phyloP scores from a whole-genome alignment of 1,284 basidiomycete species.

The Ganoderma lucidum region DNA sequence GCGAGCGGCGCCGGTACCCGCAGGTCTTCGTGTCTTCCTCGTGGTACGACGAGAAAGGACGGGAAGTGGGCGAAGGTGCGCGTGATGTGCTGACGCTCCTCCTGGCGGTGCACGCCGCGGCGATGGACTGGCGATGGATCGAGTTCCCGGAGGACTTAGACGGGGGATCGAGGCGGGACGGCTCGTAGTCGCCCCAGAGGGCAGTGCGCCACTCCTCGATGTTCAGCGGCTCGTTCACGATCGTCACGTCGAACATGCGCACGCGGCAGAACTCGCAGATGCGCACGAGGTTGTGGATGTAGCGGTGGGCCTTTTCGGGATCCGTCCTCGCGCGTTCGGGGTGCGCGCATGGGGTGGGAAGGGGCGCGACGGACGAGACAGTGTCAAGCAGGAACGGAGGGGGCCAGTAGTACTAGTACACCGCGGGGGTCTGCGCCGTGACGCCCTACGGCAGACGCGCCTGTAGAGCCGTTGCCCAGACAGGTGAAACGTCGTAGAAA shows the following conservation, averaged over 20 bases:
- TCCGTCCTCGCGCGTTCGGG: neutral
- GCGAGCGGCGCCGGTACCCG: neutral
- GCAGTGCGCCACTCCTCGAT: conserved; percentile 12
- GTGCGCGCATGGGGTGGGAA: neutral
- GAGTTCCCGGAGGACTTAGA: no score
- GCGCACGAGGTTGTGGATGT: conserved; percentile 17
- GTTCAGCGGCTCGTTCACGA: conserved; percentile 3
- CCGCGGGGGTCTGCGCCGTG: neutral
- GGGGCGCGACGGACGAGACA: neutral
- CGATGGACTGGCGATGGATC: neutral
- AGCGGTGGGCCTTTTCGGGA: conserved; percentile 8
- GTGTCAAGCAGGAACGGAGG: conserved; percentile 21
- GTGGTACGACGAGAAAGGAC: conserved; percentile 2
- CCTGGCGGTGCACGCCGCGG: neutral
- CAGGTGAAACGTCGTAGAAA: neutral
- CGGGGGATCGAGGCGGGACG: neutral
- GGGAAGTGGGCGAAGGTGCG: neutral
- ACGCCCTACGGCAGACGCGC: neutral
- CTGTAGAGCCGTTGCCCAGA: conserved; percentile 1
- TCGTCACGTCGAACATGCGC: conserved; percentile 10
- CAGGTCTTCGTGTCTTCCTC: neutral
- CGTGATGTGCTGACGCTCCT: neutral
- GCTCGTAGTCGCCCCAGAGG: conserved; percentile 10
- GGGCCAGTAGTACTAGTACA: conserved; percentile 18
- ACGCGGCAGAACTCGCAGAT: conserved; percentile 11